Conservation (phyloP, 306 rosid genomes). For the Comarum palustre region DNA sequence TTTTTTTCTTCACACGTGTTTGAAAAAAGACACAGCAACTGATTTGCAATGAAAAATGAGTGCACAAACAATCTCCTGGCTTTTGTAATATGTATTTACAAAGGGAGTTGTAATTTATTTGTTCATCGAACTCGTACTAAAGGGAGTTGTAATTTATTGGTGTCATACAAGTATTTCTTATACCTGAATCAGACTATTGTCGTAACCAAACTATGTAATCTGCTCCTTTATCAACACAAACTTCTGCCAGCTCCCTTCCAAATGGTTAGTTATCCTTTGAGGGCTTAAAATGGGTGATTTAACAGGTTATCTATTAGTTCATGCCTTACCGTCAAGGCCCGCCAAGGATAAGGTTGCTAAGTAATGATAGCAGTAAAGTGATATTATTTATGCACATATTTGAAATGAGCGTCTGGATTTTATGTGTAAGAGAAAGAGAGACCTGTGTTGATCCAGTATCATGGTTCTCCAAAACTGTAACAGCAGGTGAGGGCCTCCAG, state of each 20-base stretch:
- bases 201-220: constrained; percentile 70
- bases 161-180: background rate
- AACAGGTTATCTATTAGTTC: background rate
- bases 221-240: constrained; percentile 63
- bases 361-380: background rate
- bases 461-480: constrained; percentile 80
- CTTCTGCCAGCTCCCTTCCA: constrained; percentile 81
- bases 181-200: constrained; percentile 29
- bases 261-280: constrained; percentile 60
- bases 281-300: constrained; percentile 42
- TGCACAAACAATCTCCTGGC: background rate
- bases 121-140: background rate
- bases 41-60: too few relatives aligned
- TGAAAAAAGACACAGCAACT: too few relatives aligned
- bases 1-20: too few relatives aligned
- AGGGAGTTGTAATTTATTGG: background rate
- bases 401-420: background rate
- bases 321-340: background rate
- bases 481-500: constrained; percentile 91
- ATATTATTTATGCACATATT: background rate
- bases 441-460: constrained; percentile 92
- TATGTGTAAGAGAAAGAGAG: constrained; percentile 1
- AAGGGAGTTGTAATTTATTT: background rate
- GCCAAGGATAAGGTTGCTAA: background rate
- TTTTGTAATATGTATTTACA: background rate